These are phyloP conservation scores for Solanum hybrid DNA, from an alignment of 305 asterid species.

Conservation along the genomic window DNA sequence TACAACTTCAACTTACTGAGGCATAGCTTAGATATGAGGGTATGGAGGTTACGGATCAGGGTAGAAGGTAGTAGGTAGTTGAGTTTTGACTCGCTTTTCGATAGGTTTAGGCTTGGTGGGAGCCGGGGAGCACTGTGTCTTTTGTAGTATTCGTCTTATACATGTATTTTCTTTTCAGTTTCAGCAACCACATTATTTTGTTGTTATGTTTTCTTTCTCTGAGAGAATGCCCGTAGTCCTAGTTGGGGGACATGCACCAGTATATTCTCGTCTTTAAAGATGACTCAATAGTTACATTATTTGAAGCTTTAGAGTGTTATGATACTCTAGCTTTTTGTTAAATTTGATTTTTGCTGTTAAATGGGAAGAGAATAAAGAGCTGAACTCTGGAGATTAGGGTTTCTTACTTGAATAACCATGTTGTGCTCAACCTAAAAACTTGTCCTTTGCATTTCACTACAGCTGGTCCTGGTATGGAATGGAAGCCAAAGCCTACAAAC, in stretches of 20 bases:
- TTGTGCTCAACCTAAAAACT: neutral
- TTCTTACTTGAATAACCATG: neutral
- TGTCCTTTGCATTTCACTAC: neutral
- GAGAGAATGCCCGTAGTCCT: neutral
- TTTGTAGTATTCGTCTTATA: neutral
- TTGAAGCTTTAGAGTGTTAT: neutral
- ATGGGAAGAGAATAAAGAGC: neutral
- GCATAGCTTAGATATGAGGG: neutral
- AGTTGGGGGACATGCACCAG: neutral
- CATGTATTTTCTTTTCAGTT: neutral
- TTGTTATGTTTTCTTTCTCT: neutral
- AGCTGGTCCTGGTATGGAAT: constrained; percentile 67
- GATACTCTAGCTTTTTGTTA: neutral
- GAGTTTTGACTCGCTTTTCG: neutral
- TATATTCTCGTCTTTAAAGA: neutral
- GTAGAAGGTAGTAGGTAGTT: neutral
- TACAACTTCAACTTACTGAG: neutral
- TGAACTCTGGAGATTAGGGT: neutral
- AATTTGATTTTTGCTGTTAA: neutral
- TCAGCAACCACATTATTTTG: neutral
- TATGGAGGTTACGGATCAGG: neutral
- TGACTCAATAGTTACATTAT: neutral
- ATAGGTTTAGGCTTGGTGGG: neutral
- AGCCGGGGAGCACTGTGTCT: neutral
- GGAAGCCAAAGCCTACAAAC: constrained; percentile 78